Evolutionary conservation across 225 moss, liverwort and hornwort genomes (phyloP), one percentile per base, ranked within the genome.

Genomic region (Physcomitrium patens): DNA sequence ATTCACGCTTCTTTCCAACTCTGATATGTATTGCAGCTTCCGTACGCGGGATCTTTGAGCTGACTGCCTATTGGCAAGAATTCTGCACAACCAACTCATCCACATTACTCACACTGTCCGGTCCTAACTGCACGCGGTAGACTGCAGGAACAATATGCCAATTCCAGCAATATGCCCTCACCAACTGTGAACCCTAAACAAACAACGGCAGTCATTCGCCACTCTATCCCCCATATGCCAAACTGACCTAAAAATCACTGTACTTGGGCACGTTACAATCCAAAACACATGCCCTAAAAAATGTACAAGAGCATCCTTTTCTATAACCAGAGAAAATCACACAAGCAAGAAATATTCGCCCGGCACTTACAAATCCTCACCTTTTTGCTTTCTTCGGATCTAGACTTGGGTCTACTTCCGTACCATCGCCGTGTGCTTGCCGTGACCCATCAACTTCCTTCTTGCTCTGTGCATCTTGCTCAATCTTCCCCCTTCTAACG

Each of bases 61-160:
- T 20, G 96, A 97, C 81, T 97, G 96, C 54, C 96, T 89, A 73
- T 97, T 97, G 5, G 96, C 96, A 74, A 97, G 92, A 86, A 97
- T 97, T 77, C 96, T 97, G 88, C 75, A 75, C 31, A 42, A 70
- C 67, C 55, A 56, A 9, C 19, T 77, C 37, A 5, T 24, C 65
- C 60, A 27, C 26, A 49, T 73, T 48, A 77, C 9, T 59, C 52
- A 60, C 3, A 45, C 45, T 23, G 46, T 37, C 24, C 23, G 46
- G 42, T 10, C 31, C 31, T 37, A 4, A 0, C 31, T 37, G 31
- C 5, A 37, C 31, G 31, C 31, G 7, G 31, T 37, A 37, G 7
- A 37, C 31, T 4, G 31, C 31, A 37, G 31, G 31, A 37, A 37
- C 31, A 37, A 37, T 3, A 37, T 37, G 31, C 7, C 31, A 37